Base-by-base conservation (phyloP, 169 alveolate genomes). In the Plasmodium ovale region DNA sequence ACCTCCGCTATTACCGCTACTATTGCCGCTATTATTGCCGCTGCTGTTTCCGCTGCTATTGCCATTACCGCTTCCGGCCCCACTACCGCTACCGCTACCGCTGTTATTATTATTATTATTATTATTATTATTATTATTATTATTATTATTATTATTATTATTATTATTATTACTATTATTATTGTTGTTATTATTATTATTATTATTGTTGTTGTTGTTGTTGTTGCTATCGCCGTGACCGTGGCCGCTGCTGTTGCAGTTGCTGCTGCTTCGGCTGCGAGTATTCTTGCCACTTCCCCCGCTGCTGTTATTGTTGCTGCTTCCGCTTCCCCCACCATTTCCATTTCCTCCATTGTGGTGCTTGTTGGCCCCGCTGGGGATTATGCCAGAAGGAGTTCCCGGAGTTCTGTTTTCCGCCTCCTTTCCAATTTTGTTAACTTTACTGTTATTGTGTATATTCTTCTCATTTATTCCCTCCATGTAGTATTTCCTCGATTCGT, bases 401-500 rank as follows among this genome's bases (percentile, higher is more conserved):
- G 12, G n/a, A 35, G 14, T 74, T 42, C 39, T 33, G 14, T 44
- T 74, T 42, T 74, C 73, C 7, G 14, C 59, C 14, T 27, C 77
- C 33, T 62, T 74, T 0, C 0, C 19, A 2, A 14, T n/a, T 23
- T 59, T 77, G 37, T 47, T 64, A 53, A 62, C 49, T 73, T 64
- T 21, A 58, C 39, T 42, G 14, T 53, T 58, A 14, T 59, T 12
- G 10, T 12, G 12, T 0, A n/a, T n/a, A n/a, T 10, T n/a, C 39
- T 77, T 77, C 5, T 77, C 89, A 56, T 77, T 77, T 9, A 47
- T 1, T 19, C 29, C 53, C 12, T 31, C 42, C 10, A 19, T 59
- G 64, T 64, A 27, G 29, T 31, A 56, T 42, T 42, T 77, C 31
- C 65, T 74, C 23, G 29, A 33, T 19, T 77, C 89, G 1, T 77